Conservation (phyloP, 2,329 filamentous ascomycete genomes). For the Colletotrichum australisinense region DNA sequence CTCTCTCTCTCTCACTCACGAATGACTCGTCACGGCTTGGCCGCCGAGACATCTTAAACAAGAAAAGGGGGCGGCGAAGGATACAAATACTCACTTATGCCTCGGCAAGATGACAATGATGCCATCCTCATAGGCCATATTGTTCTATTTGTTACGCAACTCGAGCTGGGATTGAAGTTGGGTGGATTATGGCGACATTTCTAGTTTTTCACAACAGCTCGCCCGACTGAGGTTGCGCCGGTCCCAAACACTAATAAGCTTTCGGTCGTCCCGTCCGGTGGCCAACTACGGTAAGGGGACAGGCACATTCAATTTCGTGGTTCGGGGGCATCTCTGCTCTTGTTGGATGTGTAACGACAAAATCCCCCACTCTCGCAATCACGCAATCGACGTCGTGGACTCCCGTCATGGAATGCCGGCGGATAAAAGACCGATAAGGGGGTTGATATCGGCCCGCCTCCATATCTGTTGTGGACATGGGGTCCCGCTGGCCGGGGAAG, state of each 20-base stretch:
- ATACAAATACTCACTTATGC: not conserved
- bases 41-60: not conserved
- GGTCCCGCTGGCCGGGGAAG: not conserved
- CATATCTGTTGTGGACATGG: not conserved
- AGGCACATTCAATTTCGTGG: not conserved
- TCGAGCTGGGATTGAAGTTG: not conserved
- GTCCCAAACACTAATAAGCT: not conserved
- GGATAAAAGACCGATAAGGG: not conserved
- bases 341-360: not conserved
- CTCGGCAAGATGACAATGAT: not conserved
- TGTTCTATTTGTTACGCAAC: constrained; percentile 1
- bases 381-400: not conserved
- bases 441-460: not conserved
- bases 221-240: not conserved
- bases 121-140: not conserved
- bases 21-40: not conserved
- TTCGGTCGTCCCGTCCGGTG: not conserved
- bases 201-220: not conserved
- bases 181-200: constrained; percentile 10
- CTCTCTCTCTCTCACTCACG: not conserved
- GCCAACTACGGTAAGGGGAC: not conserved
- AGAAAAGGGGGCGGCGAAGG: not conserved
- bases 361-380: not conserved
- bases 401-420: not conserved
- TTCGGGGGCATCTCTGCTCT: not conserved